Evolutionary conservation across 441 rosid species (phyloP).

Genomic region (Eutrema salsugineum): DNA sequence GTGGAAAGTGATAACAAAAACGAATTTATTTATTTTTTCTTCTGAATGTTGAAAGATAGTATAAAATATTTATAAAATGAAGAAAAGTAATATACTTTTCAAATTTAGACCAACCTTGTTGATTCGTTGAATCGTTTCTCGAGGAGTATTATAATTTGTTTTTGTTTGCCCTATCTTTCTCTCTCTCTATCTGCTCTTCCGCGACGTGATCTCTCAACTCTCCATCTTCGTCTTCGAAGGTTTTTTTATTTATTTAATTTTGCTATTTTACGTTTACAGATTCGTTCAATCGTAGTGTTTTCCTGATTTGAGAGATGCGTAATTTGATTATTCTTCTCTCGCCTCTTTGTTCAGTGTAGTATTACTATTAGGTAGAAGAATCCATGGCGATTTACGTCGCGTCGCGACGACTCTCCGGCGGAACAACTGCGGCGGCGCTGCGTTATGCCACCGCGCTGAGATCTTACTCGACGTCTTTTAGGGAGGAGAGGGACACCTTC

Average conservation of each 20-base stretch:
- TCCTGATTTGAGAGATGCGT: not conserved
- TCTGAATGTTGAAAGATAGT: too few species aligned
- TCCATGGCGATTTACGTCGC: conserved; percentile 51
- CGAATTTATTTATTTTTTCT: too few species aligned
- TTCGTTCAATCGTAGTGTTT: not conserved
- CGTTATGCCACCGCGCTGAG: conserved; percentile 49
- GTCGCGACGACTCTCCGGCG: conserved; percentile 50
- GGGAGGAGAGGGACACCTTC: conserved; percentile 92
- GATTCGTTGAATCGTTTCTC: conserved; percentile 1
- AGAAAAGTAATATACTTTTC: too few species aligned
- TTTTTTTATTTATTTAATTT: too few species aligned
- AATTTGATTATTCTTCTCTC: not conserved
- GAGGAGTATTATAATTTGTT: not conserved
- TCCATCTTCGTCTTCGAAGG: conserved; percentile 20
- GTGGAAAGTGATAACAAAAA: too few species aligned
- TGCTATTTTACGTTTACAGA: not conserved
- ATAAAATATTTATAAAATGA: too few species aligned
- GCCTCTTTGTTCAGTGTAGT: conserved; percentile 22
- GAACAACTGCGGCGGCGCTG: conserved; percentile 43
- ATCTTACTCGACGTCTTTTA: conserved; percentile 54
- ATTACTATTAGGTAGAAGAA: conserved; percentile 4
- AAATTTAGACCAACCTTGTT: not conserved
- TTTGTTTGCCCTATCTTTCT: conserved; percentile 9
- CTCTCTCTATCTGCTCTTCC: not conserved
- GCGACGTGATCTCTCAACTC: conserved; percentile 15